Evolutionary conservation across 164 flowering plant genomes (phyloP).

Genomic region (Vitis cinerea): DNA sequence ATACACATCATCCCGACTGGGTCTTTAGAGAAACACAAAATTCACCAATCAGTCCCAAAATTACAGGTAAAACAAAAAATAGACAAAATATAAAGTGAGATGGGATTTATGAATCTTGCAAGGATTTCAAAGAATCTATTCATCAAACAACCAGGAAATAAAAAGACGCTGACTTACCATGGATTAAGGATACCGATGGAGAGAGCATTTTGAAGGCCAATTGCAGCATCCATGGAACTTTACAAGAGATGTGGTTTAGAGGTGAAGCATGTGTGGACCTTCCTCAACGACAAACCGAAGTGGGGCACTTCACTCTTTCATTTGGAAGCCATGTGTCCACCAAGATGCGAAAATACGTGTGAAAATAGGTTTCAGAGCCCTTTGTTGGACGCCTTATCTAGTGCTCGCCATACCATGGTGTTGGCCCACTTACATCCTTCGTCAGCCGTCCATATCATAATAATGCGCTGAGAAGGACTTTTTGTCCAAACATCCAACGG

Average conservation of each 20-base stretch:
- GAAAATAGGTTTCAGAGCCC: too few species aligned
- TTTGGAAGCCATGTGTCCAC: too few species aligned
- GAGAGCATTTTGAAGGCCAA: not conserved
- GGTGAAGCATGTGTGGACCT: slow-evolving; percentile 22
- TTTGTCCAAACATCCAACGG: too few species aligned
- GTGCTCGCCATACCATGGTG: too few species aligned
- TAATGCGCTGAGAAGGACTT: too few species aligned
- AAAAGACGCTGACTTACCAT: not conserved
- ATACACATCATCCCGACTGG: not conserved
- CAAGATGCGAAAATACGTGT: too few species aligned
- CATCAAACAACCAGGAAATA: not conserved
- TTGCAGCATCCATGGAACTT: not conserved
- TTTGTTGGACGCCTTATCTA: too few species aligned
- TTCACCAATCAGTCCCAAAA: not conserved
- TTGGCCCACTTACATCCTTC: too few species aligned
- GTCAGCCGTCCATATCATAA: too few species aligned
- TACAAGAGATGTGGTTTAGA: not conserved
- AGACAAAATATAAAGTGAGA: not conserved
- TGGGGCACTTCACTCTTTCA: not conserved
- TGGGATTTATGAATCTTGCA: not conserved
- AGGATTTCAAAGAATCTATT: not conserved
- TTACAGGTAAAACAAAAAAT: not conserved
- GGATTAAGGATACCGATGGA: slow-evolving; percentile 1
- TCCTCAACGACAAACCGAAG: slow-evolving; percentile 7
- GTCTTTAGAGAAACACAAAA: not conserved